Conservation (phyloP, 192 early-diverging fungal species). For the Coemansia sp. region DNA sequence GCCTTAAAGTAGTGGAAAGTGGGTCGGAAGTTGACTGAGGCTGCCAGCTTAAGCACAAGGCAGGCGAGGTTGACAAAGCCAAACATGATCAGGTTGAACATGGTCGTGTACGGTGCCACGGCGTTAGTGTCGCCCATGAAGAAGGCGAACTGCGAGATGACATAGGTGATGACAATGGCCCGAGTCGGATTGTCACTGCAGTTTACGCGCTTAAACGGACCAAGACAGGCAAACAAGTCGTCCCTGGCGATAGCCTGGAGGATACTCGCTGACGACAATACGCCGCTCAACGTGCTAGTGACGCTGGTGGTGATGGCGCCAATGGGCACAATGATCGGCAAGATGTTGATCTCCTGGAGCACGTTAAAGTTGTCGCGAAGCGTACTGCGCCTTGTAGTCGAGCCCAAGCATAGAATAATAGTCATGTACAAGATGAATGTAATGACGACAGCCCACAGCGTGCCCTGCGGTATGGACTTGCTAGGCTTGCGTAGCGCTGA, state of each 20-base stretch:
- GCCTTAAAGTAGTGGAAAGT: slow-evolving; percentile 69
- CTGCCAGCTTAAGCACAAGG: slow-evolving; percentile 64
- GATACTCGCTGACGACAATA: slow-evolving; percentile 65
- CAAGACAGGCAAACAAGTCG: slow-evolving; percentile 60
- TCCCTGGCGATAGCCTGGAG: slow-evolving; percentile 71
- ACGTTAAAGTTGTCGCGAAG: slow-evolving; percentile 66
- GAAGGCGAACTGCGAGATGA: slow-evolving; percentile 59
- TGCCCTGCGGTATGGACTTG: slow-evolving; percentile 70
- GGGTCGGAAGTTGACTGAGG: slow-evolving; percentile 72
- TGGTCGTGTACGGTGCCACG: slow-evolving; percentile 68
- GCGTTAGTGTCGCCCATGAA: slow-evolving; percentile 66
- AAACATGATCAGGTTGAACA: slow-evolving; percentile 68
- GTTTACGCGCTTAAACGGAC: slow-evolving; percentile 26
- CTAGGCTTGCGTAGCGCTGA: slow-evolving; percentile 68
- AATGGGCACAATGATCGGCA: slow-evolving; percentile 60
- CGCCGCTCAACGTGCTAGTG: slow-evolving; percentile 62
- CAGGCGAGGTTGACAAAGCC: slow-evolving; percentile 68
- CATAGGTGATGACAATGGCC: slow-evolving; percentile 49
- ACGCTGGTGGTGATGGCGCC: slow-evolving; percentile 66
- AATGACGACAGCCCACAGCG: slow-evolving; percentile 62
- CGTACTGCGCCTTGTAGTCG: slow-evolving; percentile 60
- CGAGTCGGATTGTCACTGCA: slow-evolving; percentile 28
- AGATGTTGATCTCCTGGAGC: slow-evolving; percentile 63
- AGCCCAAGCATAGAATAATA: slow-evolving; percentile 61
- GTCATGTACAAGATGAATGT: slow-evolving; percentile 61